Evolutionary conservation across 179 eudicot species (phyloP), one percentile per base, ranked within the genome.

Genomic region (Actinidia arguta): DNA sequence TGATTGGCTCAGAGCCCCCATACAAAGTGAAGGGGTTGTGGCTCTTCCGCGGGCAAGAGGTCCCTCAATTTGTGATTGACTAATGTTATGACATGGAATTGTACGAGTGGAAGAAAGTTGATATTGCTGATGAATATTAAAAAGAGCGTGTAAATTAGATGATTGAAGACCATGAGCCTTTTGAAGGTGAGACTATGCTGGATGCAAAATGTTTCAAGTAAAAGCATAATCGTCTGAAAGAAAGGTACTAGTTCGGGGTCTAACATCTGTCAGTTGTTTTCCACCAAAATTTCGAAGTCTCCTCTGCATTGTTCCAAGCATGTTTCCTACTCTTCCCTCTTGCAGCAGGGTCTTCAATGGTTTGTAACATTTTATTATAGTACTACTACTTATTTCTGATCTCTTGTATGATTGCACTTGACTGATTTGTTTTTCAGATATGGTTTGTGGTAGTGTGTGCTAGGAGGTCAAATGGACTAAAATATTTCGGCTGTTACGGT

Each of bases 51-150:
- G 97, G 97, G 4, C 80, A 80, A 47, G 95, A 93, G 76, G 87
- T 93, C 72, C 97, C 97, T n/a, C 81, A 92, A 68, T 93, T 93
- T 85, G 89, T 93, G 55, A 54, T 93, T 22, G 94, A 93, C 14
- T 95, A 93, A 88, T 90, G 92, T 78, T 91, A 93, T 3, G 97
- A 93, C 83, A 93, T 93, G 97, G 97, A 93, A 82, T 86, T 93
- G 6, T 93, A 90, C 3, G 92, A 90, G 58, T 93, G 95, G 97
- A 91, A 73, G 51, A 90, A 93, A 91, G 97, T 90, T 1, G 95
- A 93, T 86, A 84, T 93, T 85, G 73, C n/a, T 1, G 90, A 93
- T 47, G 94, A 87, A 75, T 91, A 88, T 25, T 95, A 93, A 76
- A 93, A 93, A 85, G 97, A 93, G 83, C 91, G 93, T 3, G 97